Base-by-base conservation (phyloP, 1,139 yeast species). In the Nakaseomyces uthaithaninus region DNA sequence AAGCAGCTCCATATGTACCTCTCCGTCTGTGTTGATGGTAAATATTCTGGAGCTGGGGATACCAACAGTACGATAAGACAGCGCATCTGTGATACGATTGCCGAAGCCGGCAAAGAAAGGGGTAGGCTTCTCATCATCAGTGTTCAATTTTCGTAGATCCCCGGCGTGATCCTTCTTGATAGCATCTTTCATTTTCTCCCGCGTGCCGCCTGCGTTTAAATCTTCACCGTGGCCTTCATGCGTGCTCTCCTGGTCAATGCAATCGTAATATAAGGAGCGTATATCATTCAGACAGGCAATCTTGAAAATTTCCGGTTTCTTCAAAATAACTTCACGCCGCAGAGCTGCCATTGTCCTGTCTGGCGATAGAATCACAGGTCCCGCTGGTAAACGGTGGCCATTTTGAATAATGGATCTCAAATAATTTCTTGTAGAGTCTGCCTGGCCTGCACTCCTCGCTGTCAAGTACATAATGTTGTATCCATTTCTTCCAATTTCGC, bases 41-140 rank as follows among this genome's bases (percentile, higher is more conserved):
- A 93, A 93, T 36, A 93, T 89, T 47, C 95, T 71, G 33, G 95
- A 93, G 24, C 94, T 80, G 2, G 98, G 98, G 7, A 93, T 85
- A 10, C 93, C 87, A 3, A 91, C 98, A 10, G 91, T 82, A 52
- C 98, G 71, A 61, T 93, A 93, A 44, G 96, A 85, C 42, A 93
- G 72, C 4, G 98, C 98, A 65, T 93, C 99, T 0, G 99, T 93
- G 45, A 93, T 91, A 51, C 95, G 71, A 59, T 93, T 93, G 17
- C 99, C 99, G 60, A 93, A 93, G 0, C 98, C 99, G 4, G 98
- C 98, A 62, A 85, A 89, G 55, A 93, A 93, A 3, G 97, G 96
- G 4, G 59, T 54, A 10, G 55, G 52, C 25, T 46, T 49, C 24
- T 50, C 50, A 33, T 55, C 62, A 10, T 46, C 42, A 27, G 17